Evolutionary conservation across 2,329 filamentous ascomycete genomes (phyloP).

Genomic region (Nemania sp.): DNA sequence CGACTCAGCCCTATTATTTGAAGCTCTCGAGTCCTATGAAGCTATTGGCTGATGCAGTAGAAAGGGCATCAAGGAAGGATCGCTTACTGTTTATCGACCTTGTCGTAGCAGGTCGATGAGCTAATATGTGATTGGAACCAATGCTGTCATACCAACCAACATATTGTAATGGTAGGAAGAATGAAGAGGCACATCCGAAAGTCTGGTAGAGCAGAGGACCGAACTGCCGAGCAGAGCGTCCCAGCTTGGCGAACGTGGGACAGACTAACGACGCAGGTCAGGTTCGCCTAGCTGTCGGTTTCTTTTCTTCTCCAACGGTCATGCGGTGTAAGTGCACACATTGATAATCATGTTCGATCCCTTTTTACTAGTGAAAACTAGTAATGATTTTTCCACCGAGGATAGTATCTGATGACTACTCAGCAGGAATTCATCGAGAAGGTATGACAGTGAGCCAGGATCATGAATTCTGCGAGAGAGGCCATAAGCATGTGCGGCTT

Average conservation of each 20-base stretch:
- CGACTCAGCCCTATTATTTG: not conserved
- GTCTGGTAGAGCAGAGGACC: not conserved
- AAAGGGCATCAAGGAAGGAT: not conserved
- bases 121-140: not conserved
- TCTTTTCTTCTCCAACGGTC: not conserved
- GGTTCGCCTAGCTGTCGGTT: not conserved
- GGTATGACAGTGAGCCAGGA: not conserved
- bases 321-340: not conserved
- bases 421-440: not conserved
- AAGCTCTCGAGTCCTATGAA: not conserved
- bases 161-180: not conserved
- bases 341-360: not conserved
- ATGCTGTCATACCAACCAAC: not conserved
- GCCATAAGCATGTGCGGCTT: no score
- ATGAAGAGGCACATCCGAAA: conserved; percentile 3
- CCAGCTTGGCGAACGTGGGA: not conserved
- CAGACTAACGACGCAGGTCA: not conserved
- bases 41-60: not conserved
- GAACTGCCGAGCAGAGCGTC: conserved; percentile 21
- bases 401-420: not conserved
- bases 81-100: conserved; percentile 3
- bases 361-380: not conserved
- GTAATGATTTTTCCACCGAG: not conserved
- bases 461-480: no score
- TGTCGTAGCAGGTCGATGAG: not conserved